Evolutionary conservation across 495 filamentous ascomycete genomes (phyloP), one percentile per base, ranked within the genome.

Genomic region (Penicillium paradoxum): DNA sequence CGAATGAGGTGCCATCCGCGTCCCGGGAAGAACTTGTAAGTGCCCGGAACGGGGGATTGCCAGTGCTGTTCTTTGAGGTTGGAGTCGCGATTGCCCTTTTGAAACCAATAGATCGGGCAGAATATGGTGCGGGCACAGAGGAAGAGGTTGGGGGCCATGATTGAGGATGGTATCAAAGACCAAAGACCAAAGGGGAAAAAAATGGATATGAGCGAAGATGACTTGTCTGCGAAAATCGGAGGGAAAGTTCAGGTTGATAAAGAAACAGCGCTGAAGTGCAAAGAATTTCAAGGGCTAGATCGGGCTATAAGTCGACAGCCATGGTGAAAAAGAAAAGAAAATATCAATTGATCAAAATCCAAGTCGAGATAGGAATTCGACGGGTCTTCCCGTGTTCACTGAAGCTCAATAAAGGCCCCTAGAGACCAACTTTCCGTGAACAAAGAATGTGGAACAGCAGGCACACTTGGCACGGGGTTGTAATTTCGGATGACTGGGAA

Each of bases 111-210:
- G 34, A 58, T 44, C 5, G 73, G 73, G 43, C 73, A 76, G 55
- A 69, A 70, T 45, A 68, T 51, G 33, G 59, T 66, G 29, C 73
- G 69, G 15, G 73, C 53, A 45, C 73, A 76, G 52, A 76, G 55
- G 52, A 75, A 76, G 33, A 74, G 68, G 57, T 76, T 76, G 57
- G 73, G 73, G 13, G 73, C 68, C 73, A 76, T 76, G 49, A 17
- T 55, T 39, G 44, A n/a, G n/a, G n/a, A 55, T 53, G 43, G 48
- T 46, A 24, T 48, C 19, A 33, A 34, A 48, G 30, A 37, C 30
- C 33, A 27, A 37, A n/a, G n/a, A n/a, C n/a, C n/a, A n/a, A 21
- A 18, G 27, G 3, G n/a, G 47, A 14, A 13, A 14, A n/a, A 47
- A 49, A 32, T 21, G 18, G 19, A 19, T 45, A 39, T 29, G 30